Percentiles rank a stretch among this genome's conserved stretches.
Conservation (phyloP, 2,329 filamentous ascomycete genomes). For the Hymenoscyphus albidus region DNA sequence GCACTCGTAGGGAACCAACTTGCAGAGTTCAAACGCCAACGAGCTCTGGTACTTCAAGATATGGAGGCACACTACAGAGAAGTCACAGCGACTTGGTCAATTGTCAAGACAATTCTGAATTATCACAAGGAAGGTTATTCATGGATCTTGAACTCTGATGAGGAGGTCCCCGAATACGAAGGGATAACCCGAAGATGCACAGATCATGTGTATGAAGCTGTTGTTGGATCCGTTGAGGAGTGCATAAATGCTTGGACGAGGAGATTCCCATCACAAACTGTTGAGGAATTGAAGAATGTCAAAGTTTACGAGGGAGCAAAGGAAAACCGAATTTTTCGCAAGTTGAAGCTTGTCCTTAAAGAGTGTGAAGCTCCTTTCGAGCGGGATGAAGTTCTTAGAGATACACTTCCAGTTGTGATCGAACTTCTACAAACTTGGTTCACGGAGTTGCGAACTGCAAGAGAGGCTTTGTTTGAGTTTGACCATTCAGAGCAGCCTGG, state of each 20-base stretch:
- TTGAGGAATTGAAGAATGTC: no score
- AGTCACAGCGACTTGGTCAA: neutral
- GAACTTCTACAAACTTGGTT: neutral
- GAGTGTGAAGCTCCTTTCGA: no score
- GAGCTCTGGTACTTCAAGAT: neutral
- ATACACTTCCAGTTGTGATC: neutral
- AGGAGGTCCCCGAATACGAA: neutral
- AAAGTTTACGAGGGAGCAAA: no score
- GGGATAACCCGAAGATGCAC: neutral
- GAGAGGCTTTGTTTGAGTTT: neutral
- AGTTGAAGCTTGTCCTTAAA: no score
- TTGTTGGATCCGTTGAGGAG: no score
- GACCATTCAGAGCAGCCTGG: neutral
- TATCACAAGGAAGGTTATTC: neutral
- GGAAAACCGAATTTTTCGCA: no score
- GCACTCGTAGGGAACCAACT: neutral
- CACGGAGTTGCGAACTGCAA: neutral
- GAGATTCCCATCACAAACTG: no score
- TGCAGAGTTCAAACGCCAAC: neutral
- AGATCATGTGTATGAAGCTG: neutral
- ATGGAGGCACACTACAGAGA: neutral
- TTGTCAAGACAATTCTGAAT: neutral
- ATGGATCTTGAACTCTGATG: neutral
- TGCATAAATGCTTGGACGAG: no score
- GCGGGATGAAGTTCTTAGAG: neutral